A percentile compares a stretch with the other conserved stretches of the same genome.
phyloP scores from a whole-genome alignment of 163 green algal genomes.

The Trebouxiophyceae sp. region DNA sequence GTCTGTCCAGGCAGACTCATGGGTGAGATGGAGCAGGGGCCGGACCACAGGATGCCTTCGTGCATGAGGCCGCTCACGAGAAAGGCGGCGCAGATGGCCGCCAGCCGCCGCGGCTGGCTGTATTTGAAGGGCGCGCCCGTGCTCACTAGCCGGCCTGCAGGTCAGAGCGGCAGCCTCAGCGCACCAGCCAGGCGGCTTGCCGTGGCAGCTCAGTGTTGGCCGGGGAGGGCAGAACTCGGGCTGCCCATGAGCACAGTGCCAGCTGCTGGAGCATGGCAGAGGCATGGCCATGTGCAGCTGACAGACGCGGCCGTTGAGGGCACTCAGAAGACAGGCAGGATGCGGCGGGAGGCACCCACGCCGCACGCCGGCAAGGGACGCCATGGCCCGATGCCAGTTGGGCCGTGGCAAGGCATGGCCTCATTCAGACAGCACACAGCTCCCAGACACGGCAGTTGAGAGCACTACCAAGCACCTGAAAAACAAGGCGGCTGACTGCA shows the following conservation, averaged over 20 bases:
- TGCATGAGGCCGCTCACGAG: constrained; percentile 25
- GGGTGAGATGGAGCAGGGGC: no score
- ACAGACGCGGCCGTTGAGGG: neutral
- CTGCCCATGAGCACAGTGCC: neutral
- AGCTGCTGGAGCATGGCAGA: neutral
- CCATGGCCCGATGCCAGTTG: no score
- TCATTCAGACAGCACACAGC: no score
- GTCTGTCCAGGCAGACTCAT: no score
- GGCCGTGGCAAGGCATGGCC: no score
- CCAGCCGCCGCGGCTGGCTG: neutral
- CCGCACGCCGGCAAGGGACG: no score
- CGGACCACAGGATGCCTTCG: no score
- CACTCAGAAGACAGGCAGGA: neutral
- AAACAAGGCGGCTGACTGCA: no score
- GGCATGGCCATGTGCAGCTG: no score
- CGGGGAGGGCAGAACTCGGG: neutral
- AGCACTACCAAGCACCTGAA: no score
- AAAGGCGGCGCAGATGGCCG: constrained; percentile 20
- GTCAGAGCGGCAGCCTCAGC: neutral
- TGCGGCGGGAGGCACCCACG: no score
- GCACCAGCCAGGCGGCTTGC: neutral
- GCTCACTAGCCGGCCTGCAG: constrained; percentile 11
- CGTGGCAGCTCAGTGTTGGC: neutral
- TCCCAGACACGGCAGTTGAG: no score
- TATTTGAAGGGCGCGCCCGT: neutral